Evolutionary conservation across 2,329 filamentous ascomycete species (phyloP).

Genomic region (Scytalidium sp.): DNA sequence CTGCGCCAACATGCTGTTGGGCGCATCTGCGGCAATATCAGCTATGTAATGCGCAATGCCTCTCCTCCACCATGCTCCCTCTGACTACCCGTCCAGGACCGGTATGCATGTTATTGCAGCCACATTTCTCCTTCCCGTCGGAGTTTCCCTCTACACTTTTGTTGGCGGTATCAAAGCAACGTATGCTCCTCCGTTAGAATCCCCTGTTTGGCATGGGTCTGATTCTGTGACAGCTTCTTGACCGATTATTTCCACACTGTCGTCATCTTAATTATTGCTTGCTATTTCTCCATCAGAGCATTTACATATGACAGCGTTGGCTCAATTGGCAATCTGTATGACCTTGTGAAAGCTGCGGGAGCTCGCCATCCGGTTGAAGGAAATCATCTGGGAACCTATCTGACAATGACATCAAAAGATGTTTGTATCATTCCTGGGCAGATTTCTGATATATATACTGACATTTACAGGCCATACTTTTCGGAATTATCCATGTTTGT

Average conservation of each 20-base stretch:
- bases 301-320: constrained; percentile 44
- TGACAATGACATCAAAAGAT: constrained; percentile 53
- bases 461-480: constrained; percentile 39
- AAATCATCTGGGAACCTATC: constrained; percentile 50
- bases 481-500: constrained; percentile 45
- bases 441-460: background rate
- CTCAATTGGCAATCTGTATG: constrained; percentile 45
- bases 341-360: constrained; percentile 44
- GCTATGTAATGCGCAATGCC: constrained; percentile 24
- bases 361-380: constrained; percentile 43
- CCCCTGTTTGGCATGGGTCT: background rate
- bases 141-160: constrained; percentile 36
- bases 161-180: constrained; percentile 38
- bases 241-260: constrained; percentile 55
- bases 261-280: constrained; percentile 49
- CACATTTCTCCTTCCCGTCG: constrained; percentile 40
- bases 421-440: constrained; percentile 21
- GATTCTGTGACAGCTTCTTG: constrained; percentile 20
- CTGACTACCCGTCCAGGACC: constrained; percentile 32
- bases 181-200: constrained; percentile 10
- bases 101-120: constrained; percentile 49
- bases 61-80: no score
- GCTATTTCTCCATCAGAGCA: constrained; percentile 44
- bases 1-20: constrained; percentile 50
- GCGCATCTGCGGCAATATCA: constrained; percentile 38